Evolutionary conservation across 2,329 filamentous ascomycete genomes (phyloP).

Genomic region (Corynespora cassiicola): DNA sequence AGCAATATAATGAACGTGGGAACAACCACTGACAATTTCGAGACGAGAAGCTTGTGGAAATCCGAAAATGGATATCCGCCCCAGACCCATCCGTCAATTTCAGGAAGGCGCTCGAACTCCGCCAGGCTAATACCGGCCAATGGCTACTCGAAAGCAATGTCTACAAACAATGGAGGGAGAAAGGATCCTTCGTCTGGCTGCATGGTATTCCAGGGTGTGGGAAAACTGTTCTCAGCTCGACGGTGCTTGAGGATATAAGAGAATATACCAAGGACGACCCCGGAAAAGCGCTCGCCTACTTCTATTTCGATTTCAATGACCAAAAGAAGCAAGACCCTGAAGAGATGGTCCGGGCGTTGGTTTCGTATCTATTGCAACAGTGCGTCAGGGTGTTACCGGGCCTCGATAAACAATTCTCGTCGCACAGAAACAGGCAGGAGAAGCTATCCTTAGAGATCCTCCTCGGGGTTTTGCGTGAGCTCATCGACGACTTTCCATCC

Average conservation of each 20-base stretch:
- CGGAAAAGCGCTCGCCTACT: constrained; percentile 10
- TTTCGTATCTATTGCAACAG: constrained; percentile 34
- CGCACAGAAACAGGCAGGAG: constrained; percentile 9
- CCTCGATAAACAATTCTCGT: constrained; percentile 19
- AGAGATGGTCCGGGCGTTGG: constrained; percentile 37
- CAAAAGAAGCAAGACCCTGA: constrained; percentile 34
- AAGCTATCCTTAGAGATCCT: constrained; percentile 21
- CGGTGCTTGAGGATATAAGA: constrained; percentile 30
- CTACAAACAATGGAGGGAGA: constrained; percentile 33
- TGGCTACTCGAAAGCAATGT: constrained; percentile 35
- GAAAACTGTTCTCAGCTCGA: constrained; percentile 44
- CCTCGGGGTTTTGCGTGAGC: constrained; percentile 15
- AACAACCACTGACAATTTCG: too few species aligned
- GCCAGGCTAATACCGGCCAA: constrained; percentile 29
- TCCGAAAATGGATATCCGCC: constrained; percentile 33
- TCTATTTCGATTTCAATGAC: constrained; percentile 38
- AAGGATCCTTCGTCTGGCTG: constrained; percentile 39
- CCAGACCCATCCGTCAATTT: constrained; percentile 39
- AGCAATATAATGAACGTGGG: too few species aligned
- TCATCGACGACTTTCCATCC: constrained; percentile 22
- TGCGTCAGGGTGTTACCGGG: constrained; percentile 5
- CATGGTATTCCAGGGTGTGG: constrained; percentile 29
- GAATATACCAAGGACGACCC: constrained; percentile 3
- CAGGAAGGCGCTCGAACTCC: constrained; percentile 26
- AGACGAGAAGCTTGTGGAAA: constrained; percentile 9